Base-by-base conservation (phyloP, 495 filamentous ascomycete species). In the Annulohypoxylon bovei region DNA sequence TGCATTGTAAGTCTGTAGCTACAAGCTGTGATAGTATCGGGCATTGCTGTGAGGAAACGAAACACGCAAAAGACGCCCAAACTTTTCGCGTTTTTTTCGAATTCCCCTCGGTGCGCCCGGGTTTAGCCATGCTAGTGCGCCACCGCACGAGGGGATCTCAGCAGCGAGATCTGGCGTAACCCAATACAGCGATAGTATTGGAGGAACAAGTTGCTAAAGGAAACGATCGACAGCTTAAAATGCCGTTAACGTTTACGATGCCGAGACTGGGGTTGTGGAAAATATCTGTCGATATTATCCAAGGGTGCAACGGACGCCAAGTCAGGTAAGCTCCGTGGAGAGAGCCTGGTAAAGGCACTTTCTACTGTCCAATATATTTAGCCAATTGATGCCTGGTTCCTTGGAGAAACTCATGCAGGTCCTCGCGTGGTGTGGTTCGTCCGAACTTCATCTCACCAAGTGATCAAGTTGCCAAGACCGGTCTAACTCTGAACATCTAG, bases 201-300 rank as follows among this genome's bases (percentile, higher is more conserved):
- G 65, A 50, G 20, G 35, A 49, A 47, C 6, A 40, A 30, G 61
- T 53, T 46, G 65, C 33, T 40, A 53, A 37, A 46, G 42, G 39
- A 65, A 68, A 46, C 16, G 66, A 68, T 71, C 58, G 54, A 66
- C 60, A 54, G 35, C 28, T 46, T 25, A 42, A 70, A 62, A 69
- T 75, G 70, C 75, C 72, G 75, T 74, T 72, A 65, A 44, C 33
- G 69, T 69, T 63, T 20, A 65, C 68, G 63, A 73, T 70, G 66
- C 68, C 69, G 68, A 72, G 69, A 59, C 63, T 65, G 53, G 68
- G 72, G 69, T 72, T 28, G 40, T 71, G 68, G 72, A 76, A 72
- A 71, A 71, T 75, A 66, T 67, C 71, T 37, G 66, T 49, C 57
- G 50, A 76, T 60, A 74, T 76, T 75, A 75, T 63, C 74, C 74